Evolutionary conservation across 495 filamentous ascomycete genomes (phyloP).

Genomic region (Penicillium daleae): DNA sequence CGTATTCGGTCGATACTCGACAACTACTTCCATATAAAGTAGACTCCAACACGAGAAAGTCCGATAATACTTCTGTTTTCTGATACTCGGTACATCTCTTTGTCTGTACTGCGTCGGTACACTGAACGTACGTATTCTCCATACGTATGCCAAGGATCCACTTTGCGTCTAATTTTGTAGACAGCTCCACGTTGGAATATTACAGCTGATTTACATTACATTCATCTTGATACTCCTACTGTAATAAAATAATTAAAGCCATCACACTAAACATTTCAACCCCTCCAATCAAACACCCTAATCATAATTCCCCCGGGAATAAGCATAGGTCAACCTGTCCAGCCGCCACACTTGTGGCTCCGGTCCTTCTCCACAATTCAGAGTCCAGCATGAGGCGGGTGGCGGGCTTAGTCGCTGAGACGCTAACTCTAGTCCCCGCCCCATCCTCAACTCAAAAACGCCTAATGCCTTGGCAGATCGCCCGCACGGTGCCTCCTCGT

Average conservation of each 20-base stretch:
- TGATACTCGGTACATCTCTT: too few species aligned
- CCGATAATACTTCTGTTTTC: too few species aligned
- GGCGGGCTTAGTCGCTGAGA: not conserved
- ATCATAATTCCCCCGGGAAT: too few species aligned
- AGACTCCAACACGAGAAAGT: too few species aligned
- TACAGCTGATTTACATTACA: too few species aligned
- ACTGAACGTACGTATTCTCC: not conserved
- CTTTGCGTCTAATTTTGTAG: not conserved
- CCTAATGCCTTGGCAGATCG: conserved; percentile 1
- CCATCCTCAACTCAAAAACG: not conserved
- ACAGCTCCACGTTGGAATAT: not conserved
- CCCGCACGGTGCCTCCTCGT: not conserved
- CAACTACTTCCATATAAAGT: too few species aligned
- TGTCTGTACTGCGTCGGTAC: not conserved
- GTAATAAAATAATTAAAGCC: too few species aligned
- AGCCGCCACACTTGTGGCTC: not conserved
- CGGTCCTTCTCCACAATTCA: conserved; percentile 1
- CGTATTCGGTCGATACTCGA: too few species aligned
- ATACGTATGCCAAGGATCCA: not conserved
- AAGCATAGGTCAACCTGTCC: too few species aligned
- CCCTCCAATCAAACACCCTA: not conserved
- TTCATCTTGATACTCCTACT: too few species aligned
- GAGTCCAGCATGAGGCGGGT: not conserved
- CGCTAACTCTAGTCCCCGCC: not conserved
- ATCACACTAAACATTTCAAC: too few species aligned